Percentiles rank a stretch among this genome's conserved stretches.
These are phyloP conservation scores for Cucurbita argyrosperma DNA, from an alignment of 306 rosid genomes.

Conservation along the genomic window DNA sequence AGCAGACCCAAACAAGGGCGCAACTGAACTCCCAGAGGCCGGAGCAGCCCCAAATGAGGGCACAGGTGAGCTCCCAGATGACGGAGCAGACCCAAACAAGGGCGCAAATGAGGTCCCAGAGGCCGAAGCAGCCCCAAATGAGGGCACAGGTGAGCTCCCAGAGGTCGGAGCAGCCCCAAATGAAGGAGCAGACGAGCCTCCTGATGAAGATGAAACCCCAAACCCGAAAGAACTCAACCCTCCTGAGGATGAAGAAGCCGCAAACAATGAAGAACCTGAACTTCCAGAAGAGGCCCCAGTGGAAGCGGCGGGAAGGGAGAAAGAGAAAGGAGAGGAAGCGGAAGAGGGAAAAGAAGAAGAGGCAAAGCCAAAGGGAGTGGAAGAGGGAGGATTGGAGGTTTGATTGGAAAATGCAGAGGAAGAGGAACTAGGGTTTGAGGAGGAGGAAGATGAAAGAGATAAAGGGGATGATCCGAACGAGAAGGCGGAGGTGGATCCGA, in stretches of 20 bases:
- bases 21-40: neutral
- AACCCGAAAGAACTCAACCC: neutral
- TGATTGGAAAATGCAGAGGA: slow-evolving; percentile 10
- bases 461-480: slow-evolving; percentile 21
- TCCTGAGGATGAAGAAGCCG: neutral
- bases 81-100: neutral
- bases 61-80: neutral
- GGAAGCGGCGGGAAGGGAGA: neutral
- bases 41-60: neutral
- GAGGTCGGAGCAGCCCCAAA: neutral
- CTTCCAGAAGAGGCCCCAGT: neutral
- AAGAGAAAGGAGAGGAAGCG: slow-evolving; percentile 14
- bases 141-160: neutral
- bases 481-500: slow-evolving; percentile 11
- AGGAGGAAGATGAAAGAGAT: slow-evolving; percentile 4
- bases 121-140: neutral
- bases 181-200: neutral
- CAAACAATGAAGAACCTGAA: slow-evolving; percentile 3
- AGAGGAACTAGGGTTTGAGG: slow-evolving; percentile 28
- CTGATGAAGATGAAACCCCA: neutral
- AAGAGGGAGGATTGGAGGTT: slow-evolving; percentile 10
- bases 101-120: neutral
- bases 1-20: neutral
- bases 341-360: slow-evolving; percentile 8
- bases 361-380: slow-evolving; percentile 13